Evolutionary conservation across 1,284 basidiomycete species (phyloP).

Genomic region (Moesziomyces globuligerus): DNA sequence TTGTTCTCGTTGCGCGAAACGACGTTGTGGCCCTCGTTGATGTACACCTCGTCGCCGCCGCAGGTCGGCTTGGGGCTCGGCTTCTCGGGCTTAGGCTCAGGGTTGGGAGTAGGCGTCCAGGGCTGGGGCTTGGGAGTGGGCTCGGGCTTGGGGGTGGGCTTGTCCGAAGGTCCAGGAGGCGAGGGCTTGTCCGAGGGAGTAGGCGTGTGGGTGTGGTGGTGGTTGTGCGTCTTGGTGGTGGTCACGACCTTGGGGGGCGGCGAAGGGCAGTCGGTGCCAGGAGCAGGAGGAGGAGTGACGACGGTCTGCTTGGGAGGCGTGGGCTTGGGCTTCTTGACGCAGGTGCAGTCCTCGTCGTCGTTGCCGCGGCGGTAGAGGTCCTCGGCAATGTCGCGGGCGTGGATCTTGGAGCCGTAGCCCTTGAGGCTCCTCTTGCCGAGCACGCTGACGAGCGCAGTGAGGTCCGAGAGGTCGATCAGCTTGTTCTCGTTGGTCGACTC

Average conservation of each 20-base stretch:
- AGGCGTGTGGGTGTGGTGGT: slow-evolving; percentile 2
- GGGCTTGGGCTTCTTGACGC: slow-evolving; percentile 44
- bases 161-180: slow-evolving; percentile 4
- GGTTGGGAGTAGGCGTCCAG: slow-evolving; percentile 1
- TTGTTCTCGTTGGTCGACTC: slow-evolving; percentile 46
- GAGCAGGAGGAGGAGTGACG: slow-evolving; percentile 5
- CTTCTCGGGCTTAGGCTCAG: slow-evolving; percentile 4
- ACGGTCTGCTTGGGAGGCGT: slow-evolving; percentile 20
- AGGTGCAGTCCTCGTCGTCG: slow-evolving; percentile 48
- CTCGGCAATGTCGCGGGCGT: slow-evolving; percentile 41
- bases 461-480: slow-evolving; percentile 36
- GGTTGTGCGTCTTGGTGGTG: slow-evolving; percentile 9
- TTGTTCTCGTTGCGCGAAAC: slow-evolving; percentile 42
- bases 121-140: neutral
- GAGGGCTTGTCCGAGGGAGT: neutral
- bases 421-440: slow-evolving; percentile 36
- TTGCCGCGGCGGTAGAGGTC: slow-evolving; percentile 38
- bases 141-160: slow-evolving; percentile 1
- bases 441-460: slow-evolving; percentile 41
- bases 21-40: slow-evolving; percentile 51
- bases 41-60: slow-evolving; percentile 24
- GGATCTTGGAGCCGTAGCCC: slow-evolving; percentile 27
- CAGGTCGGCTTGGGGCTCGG: slow-evolving; percentile 17
- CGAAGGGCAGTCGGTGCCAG: slow-evolving; percentile 6
- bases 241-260: neutral